phyloP scores from a whole-genome alignment of 1,139 yeast species.

The Petasospora fabianii region DNA sequence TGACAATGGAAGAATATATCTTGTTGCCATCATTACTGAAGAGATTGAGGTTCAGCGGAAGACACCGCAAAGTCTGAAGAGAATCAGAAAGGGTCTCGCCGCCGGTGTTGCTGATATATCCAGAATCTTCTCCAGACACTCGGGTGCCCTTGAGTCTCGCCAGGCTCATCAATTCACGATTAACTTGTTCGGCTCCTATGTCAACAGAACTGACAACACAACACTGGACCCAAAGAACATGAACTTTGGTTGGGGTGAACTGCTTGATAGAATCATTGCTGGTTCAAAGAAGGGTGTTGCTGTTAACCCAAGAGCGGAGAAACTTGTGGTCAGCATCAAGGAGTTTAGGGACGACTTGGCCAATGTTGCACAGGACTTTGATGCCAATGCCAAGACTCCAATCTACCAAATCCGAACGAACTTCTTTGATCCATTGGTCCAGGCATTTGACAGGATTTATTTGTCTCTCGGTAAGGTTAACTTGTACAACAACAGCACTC shows the following conservation, averaged over 20 bases:
- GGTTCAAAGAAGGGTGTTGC: conserved; percentile 81
- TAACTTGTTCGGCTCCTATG: conserved; percentile 68
- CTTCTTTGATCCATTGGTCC: conserved; percentile 60
- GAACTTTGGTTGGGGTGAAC: conserved; percentile 88
- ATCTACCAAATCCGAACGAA: conserved; percentile 61
- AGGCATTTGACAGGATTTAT: conserved; percentile 57
- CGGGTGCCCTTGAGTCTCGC: conserved; percentile 55
- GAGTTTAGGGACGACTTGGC: conserved; percentile 56
- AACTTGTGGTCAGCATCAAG: conserved; percentile 65
- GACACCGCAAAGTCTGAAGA: conserved; percentile 12
- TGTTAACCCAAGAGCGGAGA: conserved; percentile 77
- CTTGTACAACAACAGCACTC: conserved; percentile 24
- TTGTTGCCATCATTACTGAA: conserved; percentile 68
- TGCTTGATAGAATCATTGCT: conserved; percentile 70
- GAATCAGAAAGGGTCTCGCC: conserved; percentile 72
- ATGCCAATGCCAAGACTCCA: conserved; percentile 42
- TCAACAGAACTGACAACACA: conserved; percentile 31
- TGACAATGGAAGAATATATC: conserved; percentile 57
- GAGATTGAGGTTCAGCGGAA: conserved; percentile 37
- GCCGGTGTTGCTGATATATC: conserved; percentile 88
- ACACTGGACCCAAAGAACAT: conserved; percentile 32
- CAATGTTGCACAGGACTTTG: conserved; percentile 39
- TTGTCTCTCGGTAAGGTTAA: conserved; percentile 51
- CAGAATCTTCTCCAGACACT: conserved; percentile 65
- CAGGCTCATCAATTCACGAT: conserved; percentile 70